Conservation (phyloP, 2,329 filamentous ascomycete genomes). For the Alternaria solani region DNA sequence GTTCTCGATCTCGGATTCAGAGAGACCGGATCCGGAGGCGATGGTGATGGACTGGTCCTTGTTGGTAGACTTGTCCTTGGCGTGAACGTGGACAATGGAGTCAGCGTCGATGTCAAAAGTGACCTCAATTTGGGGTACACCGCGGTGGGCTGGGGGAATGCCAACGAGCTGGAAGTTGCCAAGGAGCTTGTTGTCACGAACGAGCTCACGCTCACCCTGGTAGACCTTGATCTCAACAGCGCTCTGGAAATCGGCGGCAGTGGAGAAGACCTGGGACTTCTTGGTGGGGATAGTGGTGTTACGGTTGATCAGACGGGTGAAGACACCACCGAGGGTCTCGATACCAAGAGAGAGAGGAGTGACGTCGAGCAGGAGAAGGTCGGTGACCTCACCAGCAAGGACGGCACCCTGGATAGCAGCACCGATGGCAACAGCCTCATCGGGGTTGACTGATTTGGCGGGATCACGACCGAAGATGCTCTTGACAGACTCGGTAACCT, state of each 20-base stretch:
- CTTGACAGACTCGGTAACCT: constrained; percentile 96
- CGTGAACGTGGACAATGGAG: constrained; percentile 96
- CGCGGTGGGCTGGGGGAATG: constrained; percentile 93
- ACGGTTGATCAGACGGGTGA: constrained; percentile 97
- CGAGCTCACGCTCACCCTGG: constrained; percentile 99
- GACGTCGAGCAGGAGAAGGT: constrained; percentile 93
- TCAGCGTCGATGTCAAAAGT: constrained; percentile 99
- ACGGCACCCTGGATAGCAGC: constrained; percentile 97
- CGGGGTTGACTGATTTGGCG: constrained; percentile 97
- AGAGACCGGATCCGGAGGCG: constrained; percentile 95
- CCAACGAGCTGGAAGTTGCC: constrained; percentile 99
- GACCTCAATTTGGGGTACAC: constrained; percentile 95
- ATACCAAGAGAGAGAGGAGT: constrained; percentile 97
- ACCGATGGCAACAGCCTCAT: constrained; percentile 97
- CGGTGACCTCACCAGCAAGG: constrained; percentile 94
- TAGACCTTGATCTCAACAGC: constrained; percentile 99
- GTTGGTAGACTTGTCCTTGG: constrained; percentile 99
- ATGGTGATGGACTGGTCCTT: constrained; percentile 99
- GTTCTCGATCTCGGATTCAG: constrained; percentile 90
- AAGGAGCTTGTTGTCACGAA: constrained; percentile 97
- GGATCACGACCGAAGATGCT: constrained; percentile 95
- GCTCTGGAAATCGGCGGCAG: constrained; percentile 96
- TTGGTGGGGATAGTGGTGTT: constrained; percentile 99
- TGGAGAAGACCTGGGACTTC: constrained; percentile 99
- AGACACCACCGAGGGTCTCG: constrained; percentile 96